Conservation (phyloP, 139 green algal genomes). For the Asterochloris sp. region DNA sequence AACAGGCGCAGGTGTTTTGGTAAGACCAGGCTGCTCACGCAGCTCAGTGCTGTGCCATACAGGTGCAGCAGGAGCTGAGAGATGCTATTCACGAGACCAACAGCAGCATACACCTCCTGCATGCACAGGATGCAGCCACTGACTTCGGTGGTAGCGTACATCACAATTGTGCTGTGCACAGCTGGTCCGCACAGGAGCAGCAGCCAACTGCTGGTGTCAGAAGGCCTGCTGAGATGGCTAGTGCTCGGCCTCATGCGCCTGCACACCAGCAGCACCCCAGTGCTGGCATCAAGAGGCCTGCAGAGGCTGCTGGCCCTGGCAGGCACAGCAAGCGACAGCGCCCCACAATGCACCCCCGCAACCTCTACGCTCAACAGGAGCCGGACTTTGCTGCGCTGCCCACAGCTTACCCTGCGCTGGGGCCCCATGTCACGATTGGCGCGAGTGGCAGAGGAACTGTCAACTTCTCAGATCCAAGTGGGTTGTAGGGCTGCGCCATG, state of each 20-base stretch:
- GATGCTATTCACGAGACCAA: too few species aligned
- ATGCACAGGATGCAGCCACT: too few species aligned
- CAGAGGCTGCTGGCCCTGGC: too few species aligned
- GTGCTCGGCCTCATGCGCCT: not conserved
- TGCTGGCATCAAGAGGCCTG: too few species aligned
- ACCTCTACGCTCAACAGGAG: constrained; percentile 58
- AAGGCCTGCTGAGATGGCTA: not conserved
- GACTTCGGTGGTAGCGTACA: too few species aligned
- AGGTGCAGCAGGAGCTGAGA: too few species aligned
- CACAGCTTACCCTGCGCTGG: constrained; percentile 43
- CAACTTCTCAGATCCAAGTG: constrained; percentile 2
- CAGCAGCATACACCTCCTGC: too few species aligned
- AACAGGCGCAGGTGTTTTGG: not conserved
- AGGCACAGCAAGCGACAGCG: constrained; percentile 8
- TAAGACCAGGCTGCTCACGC: not conserved
- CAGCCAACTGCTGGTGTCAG: not conserved
- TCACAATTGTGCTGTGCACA: not conserved
- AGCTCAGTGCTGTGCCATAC: not conserved
- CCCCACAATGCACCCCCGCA: constrained; percentile 59
- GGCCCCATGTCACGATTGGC: constrained; percentile 31
- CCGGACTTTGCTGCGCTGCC: constrained; percentile 77
- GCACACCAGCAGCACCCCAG: not conserved
- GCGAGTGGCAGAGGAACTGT: not conserved
- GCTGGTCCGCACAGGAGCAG: not conserved
- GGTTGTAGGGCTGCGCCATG: too few species aligned